These are phyloP conservation scores for Hericium erinaceus DNA, from an alignment of 768 basidiomycete species.

Conservation along the genomic window DNA sequence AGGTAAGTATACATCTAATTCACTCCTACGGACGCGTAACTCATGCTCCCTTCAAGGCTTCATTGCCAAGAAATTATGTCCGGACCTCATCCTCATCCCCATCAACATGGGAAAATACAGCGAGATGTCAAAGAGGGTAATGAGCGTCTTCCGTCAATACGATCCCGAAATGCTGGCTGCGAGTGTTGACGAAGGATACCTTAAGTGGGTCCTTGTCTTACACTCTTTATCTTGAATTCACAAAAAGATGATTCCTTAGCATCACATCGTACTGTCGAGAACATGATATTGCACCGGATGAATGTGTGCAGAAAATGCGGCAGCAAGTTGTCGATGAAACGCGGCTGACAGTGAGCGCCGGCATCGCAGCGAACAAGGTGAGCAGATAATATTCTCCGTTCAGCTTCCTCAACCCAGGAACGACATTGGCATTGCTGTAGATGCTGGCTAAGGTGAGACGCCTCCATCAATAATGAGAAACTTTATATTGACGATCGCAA, in stretches of 20 bases:
- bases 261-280: constrained; percentile 78
- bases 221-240: not conserved
- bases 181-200: constrained; percentile 85
- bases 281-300: constrained; percentile 52
- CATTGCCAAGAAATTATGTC: constrained; percentile 90
- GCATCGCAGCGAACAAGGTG: constrained; percentile 93
- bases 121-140: constrained; percentile 65
- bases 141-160: constrained; percentile 57
- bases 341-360: constrained; percentile 84
- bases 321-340: constrained; percentile 67
- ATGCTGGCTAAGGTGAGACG: constrained; percentile 84
- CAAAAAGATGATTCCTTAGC: constrained; percentile 26
- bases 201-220: constrained; percentile 53
- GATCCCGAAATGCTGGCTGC: constrained; percentile 69
- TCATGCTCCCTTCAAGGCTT: constrained; percentile 42
- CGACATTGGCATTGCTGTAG: constrained; percentile 24
- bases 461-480: not conserved
- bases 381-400: constrained; percentile 11
- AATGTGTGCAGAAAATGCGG: constrained; percentile 76
- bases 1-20: constrained; percentile 32
- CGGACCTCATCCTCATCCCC: constrained; percentile 66
- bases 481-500: not conserved
- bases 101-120: constrained; percentile 52
- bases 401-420: too few relatives aligned
- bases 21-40: not conserved